Evolutionary conservation across 108 stramenopile species (phyloP).

Genomic region (Nitzschia sp.): DNA sequence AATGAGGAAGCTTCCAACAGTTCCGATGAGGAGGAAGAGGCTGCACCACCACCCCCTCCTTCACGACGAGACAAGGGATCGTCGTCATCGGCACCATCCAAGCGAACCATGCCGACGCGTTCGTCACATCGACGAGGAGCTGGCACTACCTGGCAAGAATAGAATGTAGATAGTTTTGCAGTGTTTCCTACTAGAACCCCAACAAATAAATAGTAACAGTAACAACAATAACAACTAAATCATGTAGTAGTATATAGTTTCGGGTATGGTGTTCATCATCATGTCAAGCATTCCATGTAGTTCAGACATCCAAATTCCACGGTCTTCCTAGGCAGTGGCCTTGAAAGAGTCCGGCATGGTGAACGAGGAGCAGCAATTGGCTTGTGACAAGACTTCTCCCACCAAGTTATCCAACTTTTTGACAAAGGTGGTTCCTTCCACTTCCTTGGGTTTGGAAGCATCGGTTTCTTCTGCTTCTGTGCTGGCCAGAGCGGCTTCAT

Average conservation of each 20-base stretch:
- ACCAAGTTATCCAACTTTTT: slow-evolving; percentile 6
- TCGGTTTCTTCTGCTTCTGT: neutral
- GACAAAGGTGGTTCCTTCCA: neutral
- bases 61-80: no score
- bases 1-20: neutral
- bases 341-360: no score
- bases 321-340: no score
- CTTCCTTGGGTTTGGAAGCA: neutral
- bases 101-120: neutral
- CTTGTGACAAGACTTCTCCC: slow-evolving; percentile 9
- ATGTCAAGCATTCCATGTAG: no score
- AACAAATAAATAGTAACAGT: no score
- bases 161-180: no score
- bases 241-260: no score
- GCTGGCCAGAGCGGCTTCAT: neutral
- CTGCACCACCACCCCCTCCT: neutral
- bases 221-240: no score
- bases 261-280: no score
- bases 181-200: no score
- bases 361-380: slow-evolving; percentile 1
- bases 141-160: no score
- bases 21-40: neutral
- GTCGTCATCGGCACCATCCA: neutral
- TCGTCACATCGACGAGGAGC: neutral
- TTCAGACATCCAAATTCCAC: no score